phyloP scores from a whole-genome alignment of 352 stramenopile genomes.

The Phytophthora chlamydospora region DNA sequence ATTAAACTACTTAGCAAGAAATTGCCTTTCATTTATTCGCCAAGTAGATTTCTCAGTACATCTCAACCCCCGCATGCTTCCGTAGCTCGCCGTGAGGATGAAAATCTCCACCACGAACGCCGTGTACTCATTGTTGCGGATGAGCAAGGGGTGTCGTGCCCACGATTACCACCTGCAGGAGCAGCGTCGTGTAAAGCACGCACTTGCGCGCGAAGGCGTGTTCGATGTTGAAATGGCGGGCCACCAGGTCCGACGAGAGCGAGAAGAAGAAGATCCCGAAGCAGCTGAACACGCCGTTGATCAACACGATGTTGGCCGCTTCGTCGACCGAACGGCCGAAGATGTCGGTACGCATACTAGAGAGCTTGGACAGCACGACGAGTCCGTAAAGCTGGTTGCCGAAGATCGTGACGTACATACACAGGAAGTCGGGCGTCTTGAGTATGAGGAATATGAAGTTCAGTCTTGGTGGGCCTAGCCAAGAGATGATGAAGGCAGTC shows the following conservation, averaged over 20 bases:
- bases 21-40: no score
- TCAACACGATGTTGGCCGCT: slow-evolving; percentile 49
- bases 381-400: no score
- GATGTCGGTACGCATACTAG: no score
- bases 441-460: no score
- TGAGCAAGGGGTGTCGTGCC: slow-evolving; percentile 66
- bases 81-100: slow-evolving; percentile 74
- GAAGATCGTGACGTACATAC: no score
- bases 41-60: no score
- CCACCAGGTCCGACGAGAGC: slow-evolving; percentile 43
- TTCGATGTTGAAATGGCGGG: slow-evolving; percentile 47
- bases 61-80: no score
- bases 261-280: slow-evolving; percentile 48
- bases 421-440: no score
- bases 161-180: slow-evolving; percentile 66
- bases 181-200: slow-evolving; percentile 67
- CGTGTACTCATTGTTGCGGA: slow-evolving; percentile 60
- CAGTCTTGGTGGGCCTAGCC: no score
- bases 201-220: slow-evolving; percentile 51
- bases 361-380: no score
- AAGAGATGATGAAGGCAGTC: slow-evolving; percentile 15
- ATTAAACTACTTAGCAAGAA: no score
- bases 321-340: slow-evolving; percentile 42
- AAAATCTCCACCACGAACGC: slow-evolving; percentile 67
- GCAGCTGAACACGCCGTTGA: slow-evolving; percentile 68